Evolutionary conservation across 1,284 basidiomycete species (phyloP), one percentile per base, ranked within the genome.

Genomic region (Rhodotorula sp.): DNA sequence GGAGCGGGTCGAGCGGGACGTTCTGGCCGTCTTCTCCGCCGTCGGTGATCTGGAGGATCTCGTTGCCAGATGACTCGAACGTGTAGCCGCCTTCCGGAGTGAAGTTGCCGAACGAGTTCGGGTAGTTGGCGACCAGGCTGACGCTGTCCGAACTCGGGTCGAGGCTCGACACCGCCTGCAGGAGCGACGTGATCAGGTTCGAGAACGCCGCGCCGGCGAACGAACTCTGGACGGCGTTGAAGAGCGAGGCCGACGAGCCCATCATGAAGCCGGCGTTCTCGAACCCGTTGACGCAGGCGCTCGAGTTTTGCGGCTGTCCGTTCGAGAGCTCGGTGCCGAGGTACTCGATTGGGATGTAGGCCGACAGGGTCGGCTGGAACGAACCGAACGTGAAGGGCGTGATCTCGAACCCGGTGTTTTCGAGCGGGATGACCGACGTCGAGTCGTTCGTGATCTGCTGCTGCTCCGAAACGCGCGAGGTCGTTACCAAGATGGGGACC

Each of bases 361-460:
- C 86, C 51, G 86, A 86, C 8, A 90, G 80, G 66, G 80, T 83
- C 10, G 88, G 87, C 77, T 90, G 89, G 81, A 85, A 90, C 3
- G 88, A 89, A 8, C 87, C 89, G 70, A 88, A 84, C 72, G 90
- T 88, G 74, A 86, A 79, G 0, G 88, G 88, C 0, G 87, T 85
- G 29, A 89, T 86, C 87, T 72, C 69, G 34, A 74, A 76, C 23
- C 65, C 73, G 20, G 75, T 78, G 64, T 76, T 76, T 26, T 47
- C 15, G 47, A 75, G 71, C 12, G 75, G 73, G 46, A 76, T 75
- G 52, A 73, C 69, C 10, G 69, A 69, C 12, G 67, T 65, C 21
- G 56, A 63, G 21, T 51, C 29, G 60, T 58, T 61, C 16, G 64
- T 29, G 3, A 60, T 43, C 64, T 76, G 76, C 59, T 61, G 23